These are phyloP conservation scores for Hypericum androsaemum DNA, from an alignment of 345 rosid species.

Conservation along the genomic window DNA sequence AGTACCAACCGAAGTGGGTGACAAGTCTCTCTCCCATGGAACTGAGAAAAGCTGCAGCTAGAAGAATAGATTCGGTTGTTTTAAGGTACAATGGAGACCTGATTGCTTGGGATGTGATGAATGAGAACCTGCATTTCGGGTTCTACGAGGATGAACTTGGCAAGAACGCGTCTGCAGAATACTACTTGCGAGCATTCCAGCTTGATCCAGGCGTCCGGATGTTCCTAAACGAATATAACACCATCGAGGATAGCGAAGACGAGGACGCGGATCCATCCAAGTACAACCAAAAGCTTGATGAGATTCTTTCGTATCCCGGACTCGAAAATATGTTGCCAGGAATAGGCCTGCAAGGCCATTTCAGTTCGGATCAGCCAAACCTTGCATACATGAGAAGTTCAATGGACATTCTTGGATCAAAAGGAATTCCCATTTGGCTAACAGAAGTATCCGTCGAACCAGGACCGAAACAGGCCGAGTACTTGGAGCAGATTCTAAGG, in stretches of 20 bases:
- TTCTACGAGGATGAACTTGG: conserved; percentile 73
- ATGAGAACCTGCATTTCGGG: conserved; percentile 70
- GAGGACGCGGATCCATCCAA: conserved; percentile 19
- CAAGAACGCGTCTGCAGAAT: conserved; percentile 38
- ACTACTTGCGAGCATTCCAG: conserved; percentile 29
- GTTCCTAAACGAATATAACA: conserved; percentile 74
- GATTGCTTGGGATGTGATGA: conserved; percentile 81
- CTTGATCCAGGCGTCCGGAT: conserved; percentile 46
- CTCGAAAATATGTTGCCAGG: conserved; percentile 33
- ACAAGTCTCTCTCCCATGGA: conserved; percentile 27
- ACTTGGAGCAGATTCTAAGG: conserved; percentile 53
- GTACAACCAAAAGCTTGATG: conserved; percentile 35
- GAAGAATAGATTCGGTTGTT: conserved; percentile 54
- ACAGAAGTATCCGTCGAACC: conserved; percentile 16
- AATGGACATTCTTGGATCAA: conserved; percentile 49
- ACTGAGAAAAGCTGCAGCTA: conserved; percentile 31
- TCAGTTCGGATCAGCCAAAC: conserved; percentile 36
- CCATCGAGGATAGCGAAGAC: conserved; percentile 43
- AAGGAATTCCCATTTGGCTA: conserved; percentile 43
- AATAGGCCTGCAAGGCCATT: conserved; percentile 75
- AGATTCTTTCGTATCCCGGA: conserved; percentile 45
- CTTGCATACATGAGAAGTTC: conserved; percentile 65
- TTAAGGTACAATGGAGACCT: conserved; percentile 54
- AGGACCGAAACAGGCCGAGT: conserved; percentile 22
- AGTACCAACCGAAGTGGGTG: conserved; percentile 65